Evolutionary conservation across 2,329 filamentous ascomycete genomes (phyloP), one percentile per base, ranked within the genome.

Genomic region (Fusarium sp.): DNA sequence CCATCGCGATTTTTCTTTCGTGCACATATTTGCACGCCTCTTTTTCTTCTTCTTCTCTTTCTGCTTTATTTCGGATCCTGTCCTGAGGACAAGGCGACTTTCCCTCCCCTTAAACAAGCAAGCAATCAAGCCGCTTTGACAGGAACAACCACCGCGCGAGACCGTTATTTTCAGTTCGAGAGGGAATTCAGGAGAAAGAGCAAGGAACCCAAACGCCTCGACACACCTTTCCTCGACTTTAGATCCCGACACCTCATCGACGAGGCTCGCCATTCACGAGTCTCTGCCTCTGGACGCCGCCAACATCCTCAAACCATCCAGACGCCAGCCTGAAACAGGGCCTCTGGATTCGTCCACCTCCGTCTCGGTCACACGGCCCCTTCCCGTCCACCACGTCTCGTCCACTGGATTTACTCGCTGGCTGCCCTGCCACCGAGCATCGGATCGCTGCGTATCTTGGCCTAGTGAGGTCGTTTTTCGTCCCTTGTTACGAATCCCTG

Each of bases 271-370:
- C 65, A 66, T 58, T 74, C 63, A 71, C 75, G 45, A 68, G 61
- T 42, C 62, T 69, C 74, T 68, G 64, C 66, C 61, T 67, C 66
- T 63, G 63, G 59, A 64, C 57, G 66, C 61, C 45, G 47, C 65
- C 66, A 68, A 56, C 68, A 74, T 69, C 68, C 58, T 73, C 68
- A 73, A 76, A 74, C 71, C 66, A 59, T 71, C 68, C 52, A 77
- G 71, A 71, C 66, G 76, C 75, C 69, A 64, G 68, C 66, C 77
- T 80, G 78, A 79, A 80, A 80, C 78, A 68, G 67, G 65, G 56
- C 42, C 70, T 75, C 65, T 69, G 66, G 63, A 71, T 71, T 78
- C 66, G 73, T 76, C 68, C 54, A 65, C 65, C 59, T 67, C 66
- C 35, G 60, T 68, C 66, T 68, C 52, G 63, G 76, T 76, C 62